These are phyloP conservation scores for Eragrostis tef DNA, from an alignment of 202 grass and related monocot species.

Conservation along the genomic window DNA sequence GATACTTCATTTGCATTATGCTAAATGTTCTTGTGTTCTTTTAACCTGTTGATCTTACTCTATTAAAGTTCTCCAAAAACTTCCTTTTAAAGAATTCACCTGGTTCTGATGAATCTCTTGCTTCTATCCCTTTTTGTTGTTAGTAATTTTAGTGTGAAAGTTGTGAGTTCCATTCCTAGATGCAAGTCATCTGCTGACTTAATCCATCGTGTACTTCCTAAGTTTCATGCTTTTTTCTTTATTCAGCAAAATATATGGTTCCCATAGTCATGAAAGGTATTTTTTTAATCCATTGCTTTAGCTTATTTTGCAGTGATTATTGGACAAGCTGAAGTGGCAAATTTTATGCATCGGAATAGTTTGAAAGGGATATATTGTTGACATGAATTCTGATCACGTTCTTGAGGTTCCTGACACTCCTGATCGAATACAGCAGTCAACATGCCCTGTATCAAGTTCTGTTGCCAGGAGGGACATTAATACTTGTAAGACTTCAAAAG, in stretches of 20 bases:
- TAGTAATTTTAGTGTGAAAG: not conserved
- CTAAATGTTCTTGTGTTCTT: conserved; percentile 1
- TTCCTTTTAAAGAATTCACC: conserved; percentile 7
- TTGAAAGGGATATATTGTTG: conserved; percentile 20
- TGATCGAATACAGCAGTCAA: conserved; percentile 54
- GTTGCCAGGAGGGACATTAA: conserved; percentile 41
- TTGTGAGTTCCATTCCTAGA: not conserved
- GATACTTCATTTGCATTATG: conserved; percentile 1
- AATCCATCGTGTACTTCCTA: not conserved
- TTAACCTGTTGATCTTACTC: conserved; percentile 7
- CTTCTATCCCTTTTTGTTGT: conserved; percentile 10
- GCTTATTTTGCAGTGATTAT: conserved; percentile 31
- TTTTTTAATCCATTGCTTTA: conserved; percentile 17
- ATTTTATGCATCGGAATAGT: conserved; percentile 29
- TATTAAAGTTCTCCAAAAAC: not conserved
- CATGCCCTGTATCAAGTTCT: conserved; percentile 34
- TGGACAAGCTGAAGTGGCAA: conserved; percentile 8
- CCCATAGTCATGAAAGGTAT: conserved; percentile 1
- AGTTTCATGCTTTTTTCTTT: not conserved
- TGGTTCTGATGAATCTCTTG: not conserved
- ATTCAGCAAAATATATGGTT: not conserved
- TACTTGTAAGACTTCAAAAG: too few species aligned
- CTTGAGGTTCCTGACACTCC: conserved; percentile 83
- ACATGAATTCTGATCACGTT: conserved; percentile 63
- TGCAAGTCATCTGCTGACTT: not conserved